Percentiles rank a stretch among this genome's conserved stretches.
These are phyloP conservation scores for Azolla pinnata DNA, from an alignment of 75 land plant genomes.

Conservation along the genomic window DNA sequence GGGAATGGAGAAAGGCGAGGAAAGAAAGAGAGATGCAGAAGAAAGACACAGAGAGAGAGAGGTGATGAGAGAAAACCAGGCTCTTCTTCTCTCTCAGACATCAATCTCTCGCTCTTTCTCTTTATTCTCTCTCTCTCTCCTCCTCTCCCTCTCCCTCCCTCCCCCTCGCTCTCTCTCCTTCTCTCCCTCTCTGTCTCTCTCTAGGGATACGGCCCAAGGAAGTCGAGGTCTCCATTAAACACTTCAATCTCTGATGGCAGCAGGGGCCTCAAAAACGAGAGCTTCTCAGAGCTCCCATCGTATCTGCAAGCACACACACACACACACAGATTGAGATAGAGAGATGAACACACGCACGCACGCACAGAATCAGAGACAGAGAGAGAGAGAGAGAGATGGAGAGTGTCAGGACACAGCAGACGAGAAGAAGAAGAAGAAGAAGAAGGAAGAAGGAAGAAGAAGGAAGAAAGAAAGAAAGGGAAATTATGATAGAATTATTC, in stretches of 20 bases:
- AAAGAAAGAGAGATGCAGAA: no score
- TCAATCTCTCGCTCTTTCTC: no score
- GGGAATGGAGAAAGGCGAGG: no score
- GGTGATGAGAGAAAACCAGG: no score
- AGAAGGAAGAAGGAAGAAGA: neutral
- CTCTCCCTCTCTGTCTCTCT: neutral
- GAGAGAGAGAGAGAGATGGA: constrained; percentile 1
- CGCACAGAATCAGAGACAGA: neutral
- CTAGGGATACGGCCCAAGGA: constrained; percentile 77
- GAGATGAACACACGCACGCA: no score
- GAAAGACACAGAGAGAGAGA: no score
- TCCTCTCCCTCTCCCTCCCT: no score
- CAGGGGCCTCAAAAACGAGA: constrained; percentile 48
- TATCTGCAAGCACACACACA: constrained; percentile 34
- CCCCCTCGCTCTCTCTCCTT: constrained; percentile 13
- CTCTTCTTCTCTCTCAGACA: no score
- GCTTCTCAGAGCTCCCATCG: constrained; percentile 32
- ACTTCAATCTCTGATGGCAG: constrained; percentile 22
- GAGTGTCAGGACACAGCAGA: no score
- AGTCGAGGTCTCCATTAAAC: constrained; percentile 45
- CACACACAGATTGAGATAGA: neutral
- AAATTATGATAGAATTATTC: no score
- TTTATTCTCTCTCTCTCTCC: no score
- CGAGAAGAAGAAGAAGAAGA: neutral
- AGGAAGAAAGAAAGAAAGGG: no score